Conservation (phyloP, 2,329 filamentous ascomycete genomes). For the Colletotrichum sp. region DNA sequence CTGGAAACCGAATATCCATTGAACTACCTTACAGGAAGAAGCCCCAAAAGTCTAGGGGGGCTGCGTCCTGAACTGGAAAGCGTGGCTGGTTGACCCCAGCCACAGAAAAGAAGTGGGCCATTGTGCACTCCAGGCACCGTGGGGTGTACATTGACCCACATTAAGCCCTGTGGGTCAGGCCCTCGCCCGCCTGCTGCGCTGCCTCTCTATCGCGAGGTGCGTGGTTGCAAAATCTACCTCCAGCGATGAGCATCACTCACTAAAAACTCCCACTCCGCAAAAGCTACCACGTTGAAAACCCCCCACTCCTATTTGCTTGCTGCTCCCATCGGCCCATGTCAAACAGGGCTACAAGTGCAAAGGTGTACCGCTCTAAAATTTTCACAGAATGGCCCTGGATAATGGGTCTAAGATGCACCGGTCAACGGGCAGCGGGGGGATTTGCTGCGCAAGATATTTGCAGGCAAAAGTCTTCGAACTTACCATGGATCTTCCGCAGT, state of each 20-base stretch:
- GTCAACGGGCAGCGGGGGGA: background rate
- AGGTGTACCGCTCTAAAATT: fast-evolving
- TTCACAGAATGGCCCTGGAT: too few relatives aligned
- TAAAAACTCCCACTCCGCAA: background rate
- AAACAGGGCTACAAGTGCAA: background rate
- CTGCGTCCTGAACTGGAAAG: too few relatives aligned
- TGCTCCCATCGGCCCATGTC: background rate
- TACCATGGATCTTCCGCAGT: background rate
- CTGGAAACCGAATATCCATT: too few relatives aligned
- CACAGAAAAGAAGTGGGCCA: too few relatives aligned
- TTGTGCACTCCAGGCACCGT: too few relatives aligned
- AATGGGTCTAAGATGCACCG: background rate
- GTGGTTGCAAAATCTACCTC: background rate
- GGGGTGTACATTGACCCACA: too few relatives aligned
- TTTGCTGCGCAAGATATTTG: background rate
- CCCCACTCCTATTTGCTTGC: background rate
- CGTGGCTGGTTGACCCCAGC: too few relatives aligned
- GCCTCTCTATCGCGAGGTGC: background rate
- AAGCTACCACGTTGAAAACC: background rate
- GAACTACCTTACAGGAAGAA: too few relatives aligned
- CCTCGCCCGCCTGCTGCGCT: too few relatives aligned
- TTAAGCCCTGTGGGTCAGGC: too few relatives aligned
- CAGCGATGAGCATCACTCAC: too few relatives aligned
- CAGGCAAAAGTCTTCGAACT: background rate
- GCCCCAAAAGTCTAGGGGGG: too few relatives aligned